phyloP scores from a whole-genome alignment of 352 stramenopile genomes.

The Phytopythium helicoides region DNA sequence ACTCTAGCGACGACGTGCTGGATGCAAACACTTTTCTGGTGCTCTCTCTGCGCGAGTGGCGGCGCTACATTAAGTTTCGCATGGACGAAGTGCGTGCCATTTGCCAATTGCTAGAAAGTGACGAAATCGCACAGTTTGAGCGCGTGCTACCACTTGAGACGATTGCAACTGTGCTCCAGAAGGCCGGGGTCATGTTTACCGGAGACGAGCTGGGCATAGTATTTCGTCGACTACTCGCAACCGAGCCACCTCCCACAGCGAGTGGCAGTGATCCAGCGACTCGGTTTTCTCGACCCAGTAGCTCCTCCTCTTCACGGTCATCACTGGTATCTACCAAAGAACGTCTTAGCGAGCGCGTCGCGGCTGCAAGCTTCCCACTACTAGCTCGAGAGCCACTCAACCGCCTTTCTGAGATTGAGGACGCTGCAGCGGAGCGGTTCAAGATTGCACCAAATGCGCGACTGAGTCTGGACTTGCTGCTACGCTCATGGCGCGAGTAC shows the following conservation, averaged over 20 bases:
- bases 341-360: constrained; percentile 60
- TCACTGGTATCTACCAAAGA: constrained; percentile 12
- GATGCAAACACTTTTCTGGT: constrained; percentile 56
- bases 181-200: constrained; percentile 34
- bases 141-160: constrained; percentile 48
- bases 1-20: constrained; percentile 11
- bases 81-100: constrained; percentile 67
- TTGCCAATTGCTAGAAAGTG: constrained; percentile 46
- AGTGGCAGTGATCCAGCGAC: not conserved
- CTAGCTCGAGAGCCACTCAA: constrained; percentile 42
- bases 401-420: constrained; percentile 39
- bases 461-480: constrained; percentile 54
- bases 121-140: constrained; percentile 55
- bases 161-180: constrained; percentile 50
- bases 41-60: constrained; percentile 62
- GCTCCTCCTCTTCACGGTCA: not conserved
- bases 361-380: constrained; percentile 56
- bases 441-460: constrained; percentile 28
- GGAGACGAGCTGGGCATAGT: constrained; percentile 63
- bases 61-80: constrained; percentile 60
- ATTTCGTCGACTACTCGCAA: constrained; percentile 60
- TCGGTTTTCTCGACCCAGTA: not conserved
- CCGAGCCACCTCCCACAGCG: constrained; percentile 20
- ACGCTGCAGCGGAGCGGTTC: constrained; percentile 31
- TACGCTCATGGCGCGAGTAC: constrained; percentile 59